phyloP scores from a whole-genome alignment of 441 rosid genomes.

The Eutrema salsugineum region DNA sequence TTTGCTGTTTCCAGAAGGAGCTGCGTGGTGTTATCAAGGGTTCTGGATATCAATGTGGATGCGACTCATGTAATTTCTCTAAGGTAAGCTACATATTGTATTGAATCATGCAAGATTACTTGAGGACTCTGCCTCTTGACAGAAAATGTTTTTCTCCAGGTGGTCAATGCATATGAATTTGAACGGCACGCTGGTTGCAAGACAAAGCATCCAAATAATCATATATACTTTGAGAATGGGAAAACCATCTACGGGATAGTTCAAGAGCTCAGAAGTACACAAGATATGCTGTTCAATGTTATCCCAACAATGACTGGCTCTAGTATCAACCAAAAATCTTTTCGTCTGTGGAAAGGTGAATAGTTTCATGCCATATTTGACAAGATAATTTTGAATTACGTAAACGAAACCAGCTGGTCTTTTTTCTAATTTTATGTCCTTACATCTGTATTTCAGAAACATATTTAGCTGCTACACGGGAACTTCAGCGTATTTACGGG shows the following conservation, averaged over 20 bases:
- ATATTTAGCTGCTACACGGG: constrained; percentile 50
- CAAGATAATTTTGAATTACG: not conserved
- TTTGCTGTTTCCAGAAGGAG: constrained; percentile 30
- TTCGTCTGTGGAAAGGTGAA: constrained; percentile 49
- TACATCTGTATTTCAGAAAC: constrained; percentile 34
- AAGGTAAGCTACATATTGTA: constrained; percentile 38
- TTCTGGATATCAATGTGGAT: constrained; percentile 60
- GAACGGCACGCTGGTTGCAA: constrained; percentile 68
- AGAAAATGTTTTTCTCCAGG: constrained; percentile 23
- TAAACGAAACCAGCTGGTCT: not conserved
- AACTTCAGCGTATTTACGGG: constrained; percentile 51
- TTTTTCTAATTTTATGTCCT: not conserved
- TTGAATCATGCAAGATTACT: not conserved
- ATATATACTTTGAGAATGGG: constrained; percentile 58
- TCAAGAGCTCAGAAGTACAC: constrained; percentile 57
- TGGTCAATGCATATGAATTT: constrained; percentile 62
- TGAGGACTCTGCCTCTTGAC: not conserved
- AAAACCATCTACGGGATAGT: constrained; percentile 62
- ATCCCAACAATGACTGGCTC: constrained; percentile 55
- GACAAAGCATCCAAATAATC: constrained; percentile 67
- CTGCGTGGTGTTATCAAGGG: constrained; percentile 56
- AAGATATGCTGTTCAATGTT: constrained; percentile 40
- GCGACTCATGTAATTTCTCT: constrained; percentile 45
- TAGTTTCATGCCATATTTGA: not conserved
- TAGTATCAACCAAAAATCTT: constrained; percentile 54